Conservation (phyloP, 805 yeast genomes). For the Grigorovia transvaalensis region DNA sequence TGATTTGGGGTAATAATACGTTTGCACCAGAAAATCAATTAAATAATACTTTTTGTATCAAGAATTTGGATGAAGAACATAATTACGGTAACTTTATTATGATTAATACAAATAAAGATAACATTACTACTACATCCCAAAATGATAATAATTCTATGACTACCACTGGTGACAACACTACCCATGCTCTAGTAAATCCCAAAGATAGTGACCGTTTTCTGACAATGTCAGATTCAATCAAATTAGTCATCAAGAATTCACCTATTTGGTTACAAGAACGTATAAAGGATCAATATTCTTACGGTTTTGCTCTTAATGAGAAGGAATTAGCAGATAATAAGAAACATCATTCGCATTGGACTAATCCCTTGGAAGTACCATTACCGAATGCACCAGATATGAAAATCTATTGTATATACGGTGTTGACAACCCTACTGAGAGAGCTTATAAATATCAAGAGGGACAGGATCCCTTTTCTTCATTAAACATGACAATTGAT, state of each 20-base stretch:
- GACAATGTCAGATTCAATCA: constrained; percentile 59
- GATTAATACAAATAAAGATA: constrained; percentile 29
- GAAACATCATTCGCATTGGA: constrained; percentile 71
- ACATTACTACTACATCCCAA: not conserved
- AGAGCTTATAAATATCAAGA: constrained; percentile 72
- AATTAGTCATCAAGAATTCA: constrained; percentile 49
- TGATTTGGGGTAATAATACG: constrained; percentile 72
- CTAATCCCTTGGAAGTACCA: constrained; percentile 87
- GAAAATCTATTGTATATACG: constrained; percentile 83
- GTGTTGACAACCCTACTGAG: constrained; percentile 95
- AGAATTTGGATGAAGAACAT: constrained; percentile 9
- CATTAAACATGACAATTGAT: constrained; percentile 65
- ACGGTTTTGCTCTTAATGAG: constrained; percentile 55
- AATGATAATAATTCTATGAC: constrained; percentile 28
- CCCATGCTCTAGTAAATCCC: too few relatives aligned
- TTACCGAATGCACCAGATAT: constrained; percentile 90
- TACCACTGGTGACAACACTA: not conserved
- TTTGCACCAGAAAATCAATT: constrained; percentile 61
- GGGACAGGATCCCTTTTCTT: constrained; percentile 41
- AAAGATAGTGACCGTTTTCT: constrained; percentile 15
- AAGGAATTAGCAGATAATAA: constrained; percentile 56
- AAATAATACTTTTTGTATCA: constrained; percentile 14
- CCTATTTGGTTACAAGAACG: constrained; percentile 71
- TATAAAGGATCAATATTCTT: constrained; percentile 62
- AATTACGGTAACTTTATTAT: constrained; percentile 69